Conservation (phyloP, 495 filamentous ascomycete species). For the Aspergillus funiculosus region DNA sequence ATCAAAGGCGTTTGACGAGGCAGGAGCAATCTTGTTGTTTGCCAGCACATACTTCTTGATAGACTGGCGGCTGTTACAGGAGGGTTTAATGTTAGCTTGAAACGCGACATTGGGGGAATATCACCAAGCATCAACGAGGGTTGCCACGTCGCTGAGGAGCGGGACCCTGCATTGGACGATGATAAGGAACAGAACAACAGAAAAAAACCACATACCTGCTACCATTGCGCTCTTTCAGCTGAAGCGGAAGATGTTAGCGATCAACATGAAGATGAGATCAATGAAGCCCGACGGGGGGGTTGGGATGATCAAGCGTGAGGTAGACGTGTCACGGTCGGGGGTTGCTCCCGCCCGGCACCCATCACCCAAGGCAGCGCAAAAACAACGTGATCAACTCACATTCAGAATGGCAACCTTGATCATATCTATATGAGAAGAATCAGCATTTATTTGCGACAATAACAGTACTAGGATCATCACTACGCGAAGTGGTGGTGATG, state of each 20-base stretch:
- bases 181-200: constrained; percentile 17
- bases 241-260: constrained; percentile 33
- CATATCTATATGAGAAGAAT: constrained; percentile 54
- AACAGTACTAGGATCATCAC: constrained; percentile 21
- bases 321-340: constrained; percentile 43
- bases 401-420: constrained; percentile 64
- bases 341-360: constrained; percentile 27
- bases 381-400: constrained; percentile 51
- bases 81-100: constrained; percentile 8
- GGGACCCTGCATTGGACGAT: constrained; percentile 9
- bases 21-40: constrained; percentile 80
- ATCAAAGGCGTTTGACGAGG: constrained; percentile 71
- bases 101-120: constrained; percentile 5
- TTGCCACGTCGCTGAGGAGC: constrained; percentile 19
- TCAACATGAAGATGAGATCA: constrained; percentile 14
- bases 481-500: constrained; percentile 41
- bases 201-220: constrained; percentile 49
- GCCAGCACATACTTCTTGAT: constrained; percentile 97
- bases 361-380: constrained; percentile 29
- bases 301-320: constrained; percentile 23
- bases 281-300: constrained; percentile 19
- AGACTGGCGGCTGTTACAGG: constrained; percentile 70
- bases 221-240: constrained; percentile 64
- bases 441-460: constrained; percentile 45
- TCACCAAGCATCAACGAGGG: constrained; percentile 7